phyloP scores from a whole-genome alignment of 2,329 filamentous ascomycete genomes.

The Colletotrichum lentis region DNA sequence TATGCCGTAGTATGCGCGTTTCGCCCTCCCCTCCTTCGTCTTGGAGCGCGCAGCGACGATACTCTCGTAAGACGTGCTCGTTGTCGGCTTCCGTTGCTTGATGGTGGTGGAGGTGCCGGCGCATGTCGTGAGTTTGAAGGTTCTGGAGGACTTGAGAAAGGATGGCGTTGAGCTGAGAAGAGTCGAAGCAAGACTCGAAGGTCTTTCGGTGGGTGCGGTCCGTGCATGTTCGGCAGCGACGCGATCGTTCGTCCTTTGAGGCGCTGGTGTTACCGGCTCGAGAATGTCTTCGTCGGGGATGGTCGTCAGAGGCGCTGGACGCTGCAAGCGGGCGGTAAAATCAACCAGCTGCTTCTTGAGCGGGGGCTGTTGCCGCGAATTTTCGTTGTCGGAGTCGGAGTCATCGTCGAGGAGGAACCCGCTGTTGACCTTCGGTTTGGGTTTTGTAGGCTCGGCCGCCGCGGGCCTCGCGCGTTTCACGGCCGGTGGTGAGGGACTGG shows the following conservation, averaged over 20 bases:
- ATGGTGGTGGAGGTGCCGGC: conserved; percentile 66
- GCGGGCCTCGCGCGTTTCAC: conserved; percentile 51
- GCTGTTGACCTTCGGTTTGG: conserved; percentile 47
- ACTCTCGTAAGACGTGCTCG: conserved; percentile 66
- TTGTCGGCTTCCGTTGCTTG: conserved; percentile 59
- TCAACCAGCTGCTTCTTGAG: conserved; percentile 39
- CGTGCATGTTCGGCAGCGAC: not conserved
- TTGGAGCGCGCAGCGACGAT: conserved; percentile 74
- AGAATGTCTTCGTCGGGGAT: conserved; percentile 2
- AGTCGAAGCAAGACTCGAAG: conserved; percentile 8
- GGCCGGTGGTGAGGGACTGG: conserved; percentile 54
- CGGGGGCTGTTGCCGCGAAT: conserved; percentile 28
- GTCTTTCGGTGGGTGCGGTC: not conserved
- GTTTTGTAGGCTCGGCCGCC: conserved; percentile 44
- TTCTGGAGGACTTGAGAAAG: conserved; percentile 35
- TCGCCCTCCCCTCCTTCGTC: conserved; percentile 72
- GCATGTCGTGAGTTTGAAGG: conserved; percentile 61
- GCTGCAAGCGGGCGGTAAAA: conserved; percentile 19
- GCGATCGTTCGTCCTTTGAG: not conserved
- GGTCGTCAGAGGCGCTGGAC: conserved; percentile 1
- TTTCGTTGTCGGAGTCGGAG: conserved; percentile 43
- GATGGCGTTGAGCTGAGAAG: conserved; percentile 38
- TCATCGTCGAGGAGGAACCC: conserved; percentile 53
- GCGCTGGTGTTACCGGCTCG: not conserved
- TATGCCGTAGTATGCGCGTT: conserved; percentile 87